Conservation (phyloP, 23 red algal genomes). For the Pyropia yezoensis region DNA sequence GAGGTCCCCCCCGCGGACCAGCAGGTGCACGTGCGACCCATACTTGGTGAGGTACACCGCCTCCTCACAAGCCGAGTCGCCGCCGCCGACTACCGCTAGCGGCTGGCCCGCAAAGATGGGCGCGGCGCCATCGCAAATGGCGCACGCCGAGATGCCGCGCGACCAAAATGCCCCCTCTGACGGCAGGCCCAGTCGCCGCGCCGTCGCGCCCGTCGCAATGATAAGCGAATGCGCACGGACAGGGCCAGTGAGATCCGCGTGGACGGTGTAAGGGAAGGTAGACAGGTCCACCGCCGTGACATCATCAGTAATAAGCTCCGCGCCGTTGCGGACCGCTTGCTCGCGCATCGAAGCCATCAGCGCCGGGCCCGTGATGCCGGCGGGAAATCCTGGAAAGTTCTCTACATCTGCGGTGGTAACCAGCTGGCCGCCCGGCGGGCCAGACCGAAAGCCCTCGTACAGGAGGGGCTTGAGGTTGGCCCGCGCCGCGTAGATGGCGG, state of each 20-base stretch:
- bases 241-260: constrained; percentile 11
- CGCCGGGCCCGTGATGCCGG: constrained; percentile 52
- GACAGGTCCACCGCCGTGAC: constrained; percentile 73
- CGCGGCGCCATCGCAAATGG: constrained; percentile 84
- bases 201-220: constrained; percentile 81
- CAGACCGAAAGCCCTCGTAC: constrained; percentile 60
- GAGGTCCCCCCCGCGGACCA: constrained; percentile 41
- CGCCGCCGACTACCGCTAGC: constrained; percentile 80
- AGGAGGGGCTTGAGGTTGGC: constrained; percentile 71
- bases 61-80: constrained; percentile 85
- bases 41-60: constrained; percentile 86
- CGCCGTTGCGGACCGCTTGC: constrained; percentile 51
- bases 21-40: constrained; percentile 59
- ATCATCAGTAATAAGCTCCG: constrained; percentile 54
- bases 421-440: constrained; percentile 79
- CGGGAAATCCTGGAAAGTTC: constrained; percentile 91
- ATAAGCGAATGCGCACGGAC: constrained; percentile 54
- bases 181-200: constrained; percentile 53
- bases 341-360: constrained; percentile 62
- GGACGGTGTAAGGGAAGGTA: constrained; percentile 37
- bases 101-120: constrained; percentile 65
- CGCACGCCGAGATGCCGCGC: constrained; percentile 80
- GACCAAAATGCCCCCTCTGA: constrained; percentile 61
- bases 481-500: constrained; percentile 89
- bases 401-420: constrained; percentile 74